Percentiles rank a stretch among this genome's conserved stretches.
Evolutionary conservation across 2,329 filamentous ascomycete genomes (phyloP).

Genomic region (Alternaria gaisen): DNA sequence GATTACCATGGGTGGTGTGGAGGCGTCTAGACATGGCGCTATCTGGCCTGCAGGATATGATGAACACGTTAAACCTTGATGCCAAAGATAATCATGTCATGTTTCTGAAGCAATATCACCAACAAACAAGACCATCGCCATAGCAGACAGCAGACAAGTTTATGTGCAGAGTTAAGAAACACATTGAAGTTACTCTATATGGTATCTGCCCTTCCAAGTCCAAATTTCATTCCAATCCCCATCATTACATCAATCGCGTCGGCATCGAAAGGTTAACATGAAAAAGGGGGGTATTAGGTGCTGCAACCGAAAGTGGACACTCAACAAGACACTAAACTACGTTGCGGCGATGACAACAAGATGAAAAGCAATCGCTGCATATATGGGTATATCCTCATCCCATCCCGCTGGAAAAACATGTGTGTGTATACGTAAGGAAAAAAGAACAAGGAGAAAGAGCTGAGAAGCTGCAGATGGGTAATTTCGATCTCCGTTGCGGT

Average conservation of each 20-base stretch:
- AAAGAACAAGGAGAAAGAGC: neutral
- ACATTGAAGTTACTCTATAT: constrained; percentile 10
- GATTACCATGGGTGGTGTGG: neutral
- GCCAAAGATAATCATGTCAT: neutral
- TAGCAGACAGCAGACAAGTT: neutral
- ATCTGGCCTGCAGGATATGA: neutral
- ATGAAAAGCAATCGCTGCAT: constrained; percentile 20
- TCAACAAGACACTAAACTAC: constrained; percentile 10
- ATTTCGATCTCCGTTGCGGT: constrained; percentile 42
- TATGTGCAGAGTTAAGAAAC: constrained; percentile 1
- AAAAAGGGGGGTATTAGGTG: constrained; percentile 16
- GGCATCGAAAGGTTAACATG: constrained; percentile 6
- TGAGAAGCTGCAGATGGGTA: neutral
- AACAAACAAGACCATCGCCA: neutral
- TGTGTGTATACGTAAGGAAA: constrained; percentile 32
- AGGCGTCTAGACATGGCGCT: neutral
- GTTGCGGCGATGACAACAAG: neutral
- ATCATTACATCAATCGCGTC: constrained; percentile 19
- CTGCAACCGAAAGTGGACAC: constrained; percentile 6
- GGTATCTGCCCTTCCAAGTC: constrained; percentile 9
- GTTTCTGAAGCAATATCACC: neutral
- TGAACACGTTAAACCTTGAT: neutral
- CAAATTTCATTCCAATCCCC: constrained; percentile 2
- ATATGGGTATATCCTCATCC: constrained; percentile 33
- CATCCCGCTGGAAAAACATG: constrained; percentile 24